Base-by-base conservation (phyloP, 768 basidiomycete genomes). In the Russula olivacea region DNA sequence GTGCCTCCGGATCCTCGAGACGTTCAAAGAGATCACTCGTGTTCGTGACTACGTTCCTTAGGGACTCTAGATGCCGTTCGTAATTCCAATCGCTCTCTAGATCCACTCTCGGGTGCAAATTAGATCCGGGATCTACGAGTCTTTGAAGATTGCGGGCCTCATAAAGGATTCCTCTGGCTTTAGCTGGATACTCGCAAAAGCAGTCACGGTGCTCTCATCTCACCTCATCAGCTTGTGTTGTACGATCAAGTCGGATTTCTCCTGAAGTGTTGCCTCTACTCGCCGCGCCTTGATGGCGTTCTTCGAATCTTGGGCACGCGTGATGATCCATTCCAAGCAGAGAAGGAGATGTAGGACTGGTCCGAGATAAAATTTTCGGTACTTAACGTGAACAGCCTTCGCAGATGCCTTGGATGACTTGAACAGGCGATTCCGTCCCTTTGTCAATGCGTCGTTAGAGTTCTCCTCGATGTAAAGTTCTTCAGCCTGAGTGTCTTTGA, bases 321-420 rank as follows among this genome's bases (percentile, higher is more conserved):
- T 15, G 40, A 21, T 4, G 48, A 60, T 45, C 58, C 63, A 64
- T 51, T 64, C 58, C 41, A 64, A 11, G 25, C 63, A 59, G 58
- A 64, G 48, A 34, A 64, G 49, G 25, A 64, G 58, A 23, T 64
- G 63, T 1, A 58, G 63, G 10, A 64, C 1, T 9, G 54, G 63
- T 25, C 63, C 63, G 17, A 64, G 63, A 32, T 60, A 60, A 11
- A 59, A 17, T 8, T 60, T 64, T 25, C 58, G 53, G 17, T 60
- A 64, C 12, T 41, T 36, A 3, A 30, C 40, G 28, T 60, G 58
- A 17, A 64, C 58, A 4, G 19, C 30, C 10, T 25, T 48, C 25
- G 25, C 53, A 17, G 58, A 50, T 38, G 47, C 51, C 48, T 56
- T 64, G 63, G 54, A 64, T 5, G 23, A 38, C 23, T 36, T 51